Base-by-base conservation (phyloP, 176 grass and related monocot species). In the Carex pumila region DNA sequence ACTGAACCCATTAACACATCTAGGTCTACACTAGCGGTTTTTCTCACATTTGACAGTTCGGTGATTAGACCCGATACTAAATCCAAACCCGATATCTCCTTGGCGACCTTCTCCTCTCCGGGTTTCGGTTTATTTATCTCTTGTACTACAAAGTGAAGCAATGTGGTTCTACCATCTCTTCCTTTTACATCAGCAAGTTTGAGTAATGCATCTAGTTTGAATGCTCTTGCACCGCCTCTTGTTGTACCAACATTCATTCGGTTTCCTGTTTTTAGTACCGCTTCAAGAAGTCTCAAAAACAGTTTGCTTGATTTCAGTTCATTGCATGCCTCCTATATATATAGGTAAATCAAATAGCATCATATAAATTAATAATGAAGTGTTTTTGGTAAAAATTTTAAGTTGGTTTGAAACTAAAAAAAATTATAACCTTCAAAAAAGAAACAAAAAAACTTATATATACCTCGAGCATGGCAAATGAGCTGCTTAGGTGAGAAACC, bases 171-270 rank as follows among this genome's bases (percentile, higher is more conserved):
- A 52, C 96, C 96, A 55, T 98, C 96, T 0, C 93, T 85, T 79
- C 91, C 96, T 89, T 98, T 98, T 29, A 98, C 96, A 82, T 98
- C 96, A 18, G 91, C 93, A 50, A 98, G 96, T 92, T 92, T 95
- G 18, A 98, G 85, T 61, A 98, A 79, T 57, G 96, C 86, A 89
- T 98, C 96, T 25, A 98, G 91, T 82, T 95, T 95, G 91, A 98
- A 98, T n/a, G 96, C 96, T 90, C 89, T 85, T 47, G 96, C 96
- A 36, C 89, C 89, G 49, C 96, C 96, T 65, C 96, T 71, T 75
- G 90, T 88, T 9, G 96, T 95, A 9, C 93, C 91, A 7, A 98
- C 89, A 61, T 98, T 98, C 96, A 98, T 98, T 56, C 96, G 87
- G 68, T 98, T 98, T 70, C 96, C 96, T 1, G 96, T 98, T 89